Conservation (phyloP, 768 basidiomycete genomes). For the Tephrocybe sp. region DNA sequence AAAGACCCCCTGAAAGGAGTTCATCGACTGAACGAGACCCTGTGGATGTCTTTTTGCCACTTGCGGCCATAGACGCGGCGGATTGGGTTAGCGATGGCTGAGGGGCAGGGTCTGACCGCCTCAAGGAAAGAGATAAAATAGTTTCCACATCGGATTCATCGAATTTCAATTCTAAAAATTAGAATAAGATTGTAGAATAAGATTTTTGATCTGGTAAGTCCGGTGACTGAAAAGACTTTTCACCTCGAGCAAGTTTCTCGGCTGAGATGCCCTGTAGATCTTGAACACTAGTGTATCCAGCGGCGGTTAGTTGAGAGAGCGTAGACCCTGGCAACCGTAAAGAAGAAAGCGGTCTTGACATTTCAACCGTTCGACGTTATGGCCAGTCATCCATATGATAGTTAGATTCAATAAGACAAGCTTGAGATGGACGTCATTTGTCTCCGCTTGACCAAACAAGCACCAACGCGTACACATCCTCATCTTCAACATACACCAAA, state of each 20-base stretch:
- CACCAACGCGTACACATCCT: slow-evolving; percentile 28
- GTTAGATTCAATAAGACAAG: neutral
- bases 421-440: too few relatives aligned
- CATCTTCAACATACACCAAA: slow-evolving; percentile 27
- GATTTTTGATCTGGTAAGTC: neutral
- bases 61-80: slow-evolving; percentile 40
- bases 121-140: slow-evolving; percentile 41
- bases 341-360: slow-evolving; percentile 42
- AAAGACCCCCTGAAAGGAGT: slow-evolving; percentile 62
- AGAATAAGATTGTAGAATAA: slow-evolving; percentile 3
- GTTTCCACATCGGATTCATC: slow-evolving; percentile 41
- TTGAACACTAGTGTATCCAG: slow-evolving; percentile 56
- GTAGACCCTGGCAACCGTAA: slow-evolving; percentile 43
- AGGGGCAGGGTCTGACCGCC: slow-evolving; percentile 17
- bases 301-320: slow-evolving; percentile 42
- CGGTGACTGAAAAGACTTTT: slow-evolving; percentile 2
- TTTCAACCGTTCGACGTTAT: neutral
- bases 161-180: slow-evolving; percentile 46
- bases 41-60: slow-evolving; percentile 33
- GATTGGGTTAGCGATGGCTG: slow-evolving; percentile 48
- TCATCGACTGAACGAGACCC: slow-evolving; percentile 50
- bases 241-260: slow-evolving; percentile 52
- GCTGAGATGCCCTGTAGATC: slow-evolving; percentile 45
- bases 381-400: neutral
- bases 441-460: slow-evolving; percentile 27